Evolutionary conservation across 176 grass and related monocot genomes (phyloP).

Genomic region (Oropetium thomaeum): DNA sequence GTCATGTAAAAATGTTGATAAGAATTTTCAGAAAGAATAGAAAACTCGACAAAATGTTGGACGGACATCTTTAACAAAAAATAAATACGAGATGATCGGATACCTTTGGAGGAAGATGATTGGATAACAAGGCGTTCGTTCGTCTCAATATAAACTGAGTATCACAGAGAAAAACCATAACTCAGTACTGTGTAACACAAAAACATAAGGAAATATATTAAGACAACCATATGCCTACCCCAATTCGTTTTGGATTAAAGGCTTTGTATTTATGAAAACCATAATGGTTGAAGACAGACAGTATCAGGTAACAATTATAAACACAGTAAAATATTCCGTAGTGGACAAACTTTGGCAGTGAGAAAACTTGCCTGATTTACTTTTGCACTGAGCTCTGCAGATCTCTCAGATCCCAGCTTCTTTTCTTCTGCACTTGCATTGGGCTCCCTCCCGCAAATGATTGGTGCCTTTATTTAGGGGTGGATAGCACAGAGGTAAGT

Average conservation of each 20-base stretch:
- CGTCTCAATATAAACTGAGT: slow-evolving; percentile 96
- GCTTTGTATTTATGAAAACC: not conserved
- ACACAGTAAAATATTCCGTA: not conserved
- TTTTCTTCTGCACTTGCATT: slow-evolving; percentile 67
- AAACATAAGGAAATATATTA: slow-evolving; percentile 9
- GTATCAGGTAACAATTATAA: slow-evolving; percentile 13
- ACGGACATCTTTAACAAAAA: not conserved
- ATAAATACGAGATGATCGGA: not conserved
- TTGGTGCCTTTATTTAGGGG: slow-evolving; percentile 57
- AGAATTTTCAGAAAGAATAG: not conserved
- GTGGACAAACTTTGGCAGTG: slow-evolving; percentile 3
- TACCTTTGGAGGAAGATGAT: slow-evolving; percentile 99
- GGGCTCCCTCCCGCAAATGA: slow-evolving; percentile 91
- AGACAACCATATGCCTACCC: too few relatives aligned
- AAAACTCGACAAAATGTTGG: not conserved
- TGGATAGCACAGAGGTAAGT: not conserved
- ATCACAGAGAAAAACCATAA: slow-evolving; percentile 42
- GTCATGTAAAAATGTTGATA: slow-evolving; percentile 23
- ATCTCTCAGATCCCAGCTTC: slow-evolving; percentile 91
- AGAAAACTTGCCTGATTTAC: slow-evolving; percentile 77
- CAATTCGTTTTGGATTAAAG: too few relatives aligned
- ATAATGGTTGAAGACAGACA: not conserved
- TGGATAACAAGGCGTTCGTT: slow-evolving; percentile 87
- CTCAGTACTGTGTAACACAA: slow-evolving; percentile 6
- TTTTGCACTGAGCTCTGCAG: slow-evolving; percentile 84